These are phyloP conservation scores for Xylariaceae sp. DNA, from an alignment of 2,329 filamentous ascomycete genomes.

Conservation along the genomic window DNA sequence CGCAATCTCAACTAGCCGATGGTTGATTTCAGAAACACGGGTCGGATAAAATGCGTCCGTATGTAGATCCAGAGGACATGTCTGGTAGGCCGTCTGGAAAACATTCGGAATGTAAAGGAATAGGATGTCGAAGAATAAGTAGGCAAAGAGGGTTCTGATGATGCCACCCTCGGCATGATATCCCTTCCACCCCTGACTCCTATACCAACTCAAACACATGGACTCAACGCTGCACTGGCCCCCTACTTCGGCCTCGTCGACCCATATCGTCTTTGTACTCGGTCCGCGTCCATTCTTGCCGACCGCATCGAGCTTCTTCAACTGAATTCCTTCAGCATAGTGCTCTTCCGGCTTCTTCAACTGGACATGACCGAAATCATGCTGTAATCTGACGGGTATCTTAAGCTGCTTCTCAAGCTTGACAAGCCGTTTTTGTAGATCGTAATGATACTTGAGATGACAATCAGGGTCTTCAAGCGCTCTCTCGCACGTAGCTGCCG, in stretches of 20 bases:
- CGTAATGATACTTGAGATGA: conserved; percentile 89
- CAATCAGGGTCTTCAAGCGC: conserved; percentile 84
- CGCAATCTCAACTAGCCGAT: conserved; percentile 75
- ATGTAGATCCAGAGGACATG: conserved; percentile 85
- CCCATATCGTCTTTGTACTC: conserved; percentile 76
- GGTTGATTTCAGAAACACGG: conserved; percentile 84
- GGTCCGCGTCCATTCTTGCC: conserved; percentile 39
- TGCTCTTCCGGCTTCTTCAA: conserved; percentile 72
- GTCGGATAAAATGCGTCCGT: conserved; percentile 88
- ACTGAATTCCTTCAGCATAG: conserved; percentile 68
- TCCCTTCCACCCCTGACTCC: conserved; percentile 81
- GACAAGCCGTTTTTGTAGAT: conserved; percentile 85
- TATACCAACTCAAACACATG: conserved; percentile 89
- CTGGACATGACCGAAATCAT: conserved; percentile 84
- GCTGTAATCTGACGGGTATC: conserved; percentile 77
- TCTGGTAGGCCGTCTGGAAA: conserved; percentile 93
- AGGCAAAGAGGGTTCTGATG: conserved; percentile 81
- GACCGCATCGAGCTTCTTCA: conserved; percentile 54
- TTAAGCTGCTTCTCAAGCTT: conserved; percentile 85
- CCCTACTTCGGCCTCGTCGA: conserved; percentile 65
- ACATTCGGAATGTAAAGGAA: conserved; percentile 94
- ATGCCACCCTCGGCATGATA: conserved; percentile 92
- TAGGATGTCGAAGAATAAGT: conserved; percentile 88
- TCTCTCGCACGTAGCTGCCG: conserved; percentile 74
- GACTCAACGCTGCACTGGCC: conserved; percentile 83